Base-by-base conservation (phyloP, 805 yeast genomes). In the Candida rishiriensis region DNA sequence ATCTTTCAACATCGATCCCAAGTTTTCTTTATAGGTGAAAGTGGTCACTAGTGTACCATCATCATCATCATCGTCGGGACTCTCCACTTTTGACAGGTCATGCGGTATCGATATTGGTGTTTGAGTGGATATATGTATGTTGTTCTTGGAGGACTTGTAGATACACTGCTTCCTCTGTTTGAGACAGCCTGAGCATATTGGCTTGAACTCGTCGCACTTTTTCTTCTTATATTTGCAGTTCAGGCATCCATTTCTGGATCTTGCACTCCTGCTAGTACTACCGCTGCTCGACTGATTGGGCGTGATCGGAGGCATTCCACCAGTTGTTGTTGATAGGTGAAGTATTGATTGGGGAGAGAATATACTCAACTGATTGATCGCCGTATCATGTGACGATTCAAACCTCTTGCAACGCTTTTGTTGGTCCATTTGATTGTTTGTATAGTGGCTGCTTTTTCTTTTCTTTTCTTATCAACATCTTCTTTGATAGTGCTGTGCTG, bases 221-320 rank as follows among this genome's bases (percentile, higher is more conserved):
- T 71, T 71, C 48, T 69, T 72, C 34, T 75, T 61, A 17, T 60
- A 56, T 44, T 74, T 60, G 51, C 77, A 72, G 6, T 68, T 67
- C 60, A 65, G 59, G 44, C 77, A 72, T 1, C 77, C 77, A 12
- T 10, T 5, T 16, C 38, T 36, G 12, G 60, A 56, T 36, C 63
- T 35, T 31, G 49, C 49, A 32, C 54, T 53, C 29, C 41, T 38
- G 16, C 63, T 35, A 29, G 49, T 51, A 32, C 54, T 53, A 26
- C 41, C 33, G 16, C 18, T 21, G 14, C 13, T 30, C 33, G 33
- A 30, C 3, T 4, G 7, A 21, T 21, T 21, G 26, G 33, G 13
- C 10, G 33, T 30, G 13, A 30, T 9, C 10, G 33, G 33, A 30
- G 33, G 14, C 33, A 30, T 30, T 9, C 26, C n/a, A n/a, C n/a